Base-by-base conservation (phyloP, 768 basidiomycete genomes). In the Boletellus ananiceps region DNA sequence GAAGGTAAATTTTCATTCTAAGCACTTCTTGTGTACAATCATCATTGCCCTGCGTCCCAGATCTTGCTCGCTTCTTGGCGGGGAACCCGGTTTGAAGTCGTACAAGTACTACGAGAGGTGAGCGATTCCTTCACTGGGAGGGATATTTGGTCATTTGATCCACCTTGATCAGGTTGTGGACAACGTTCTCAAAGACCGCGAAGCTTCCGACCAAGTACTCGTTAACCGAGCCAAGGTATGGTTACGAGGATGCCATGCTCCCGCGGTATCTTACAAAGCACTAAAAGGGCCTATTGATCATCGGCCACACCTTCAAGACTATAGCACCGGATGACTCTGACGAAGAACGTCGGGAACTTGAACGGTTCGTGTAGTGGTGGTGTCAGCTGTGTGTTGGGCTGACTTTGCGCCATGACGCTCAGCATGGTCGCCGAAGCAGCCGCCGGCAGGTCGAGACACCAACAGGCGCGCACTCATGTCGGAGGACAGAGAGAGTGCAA, bases 51-150 rank as follows among this genome's bases (percentile, higher is more conserved):
- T 39, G 33, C 14, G 23, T 27, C 40, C 33, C 52, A 89, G 84
- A 93, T 96, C 63, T 80, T 98, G 71, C 82, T 98, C 25, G 95
- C 94, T 6, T 95, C 95, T 21, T 99, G 96, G 96, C 84, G 93
- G 50, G 96, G 95, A 13, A 95, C 94, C 3, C 83, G 94, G 45
- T 82, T 97, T 63, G 96, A 99, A 71, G 93, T 98, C 36, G 80
- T 88, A 18, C 88, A 92, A 59, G 92, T 97, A 13, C 74, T 95
- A 41, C 80, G 92, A 44, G 84, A 90, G 74, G 81, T 74, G 40
- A 42, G 59, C 31, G 7, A 16, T 29, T 39, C 29, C 19, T 49
- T 12, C 34, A 14, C 19, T 25, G n/a, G 18, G 21, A 44, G 38
- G 68, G 15, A 44, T 5, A 38, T 45, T 21, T 16, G 3, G 27